Percentiles rank a stretch among this genome's conserved stretches.
Conservation (phyloP, 208 protist genomes). For the Wallacemonas sp. region DNA sequence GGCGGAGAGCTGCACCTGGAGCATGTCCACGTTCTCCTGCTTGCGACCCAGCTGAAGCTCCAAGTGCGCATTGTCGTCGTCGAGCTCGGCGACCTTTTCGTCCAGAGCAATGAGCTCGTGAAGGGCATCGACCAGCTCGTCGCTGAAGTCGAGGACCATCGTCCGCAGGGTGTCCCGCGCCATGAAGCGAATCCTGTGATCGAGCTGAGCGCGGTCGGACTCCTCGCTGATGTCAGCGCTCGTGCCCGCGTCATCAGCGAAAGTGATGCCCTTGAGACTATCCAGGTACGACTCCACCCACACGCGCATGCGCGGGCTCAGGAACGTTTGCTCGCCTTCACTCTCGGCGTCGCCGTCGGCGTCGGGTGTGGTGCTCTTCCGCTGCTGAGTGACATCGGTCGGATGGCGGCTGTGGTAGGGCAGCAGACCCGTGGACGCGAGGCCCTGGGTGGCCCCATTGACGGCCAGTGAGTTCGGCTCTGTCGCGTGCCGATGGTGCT, state of each 20-base stretch:
- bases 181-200: constrained; percentile 4
- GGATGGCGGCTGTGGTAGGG: constrained; percentile 7
- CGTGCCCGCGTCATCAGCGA: constrained; percentile 1
- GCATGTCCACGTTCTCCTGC: constrained; percentile 41
- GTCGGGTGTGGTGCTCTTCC: not conserved
- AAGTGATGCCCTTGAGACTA: constrained; percentile 5
- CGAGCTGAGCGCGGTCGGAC: not conserved
- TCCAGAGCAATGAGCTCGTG: constrained; percentile 33
- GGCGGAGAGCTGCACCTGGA: constrained; percentile 36
- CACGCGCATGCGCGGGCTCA: not conserved
- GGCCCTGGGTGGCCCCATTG: not conserved
- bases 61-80: constrained; percentile 33
- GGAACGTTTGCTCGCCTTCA: constrained; percentile 14
- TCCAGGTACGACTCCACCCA: constrained; percentile 5
- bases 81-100: constrained; percentile 24
- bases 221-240: not conserved
- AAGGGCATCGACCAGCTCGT: constrained; percentile 22
- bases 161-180: constrained; percentile 34
- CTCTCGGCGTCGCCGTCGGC: constrained; percentile 25
- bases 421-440: not conserved
- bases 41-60: constrained; percentile 31
- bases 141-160: constrained; percentile 25
- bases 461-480: constrained; percentile 15
- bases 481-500: not conserved
- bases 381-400: constrained; percentile 8